Base-by-base conservation (phyloP, 176 grass and related monocot genomes). In the Avena atlantica region DNA sequence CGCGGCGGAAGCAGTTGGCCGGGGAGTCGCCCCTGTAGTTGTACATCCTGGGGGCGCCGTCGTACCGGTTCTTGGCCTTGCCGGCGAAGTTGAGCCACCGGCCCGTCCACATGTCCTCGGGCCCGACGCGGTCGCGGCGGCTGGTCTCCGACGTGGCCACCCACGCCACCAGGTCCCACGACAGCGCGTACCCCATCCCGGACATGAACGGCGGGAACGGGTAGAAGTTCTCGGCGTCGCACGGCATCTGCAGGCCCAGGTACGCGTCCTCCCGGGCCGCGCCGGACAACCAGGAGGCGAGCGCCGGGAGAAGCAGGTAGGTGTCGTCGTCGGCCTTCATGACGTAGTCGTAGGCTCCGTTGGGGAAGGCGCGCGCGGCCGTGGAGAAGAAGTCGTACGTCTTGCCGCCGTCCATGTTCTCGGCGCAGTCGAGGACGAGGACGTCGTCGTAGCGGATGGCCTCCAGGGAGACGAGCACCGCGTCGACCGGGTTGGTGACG, bases 261-360 rank as follows among this genome's bases (percentile, higher is more conserved):
- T 97, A 97, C 21, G 91, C 85, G 90, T 97, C 92, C 70, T 59
- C 36, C 60, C 90, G 63, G 2, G 90, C 80, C 36, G 87, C 87
- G 13, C 70, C 85, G 21, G 70, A n/a, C 37, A 97, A 34, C 16
- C 90, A 87, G 10, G 31, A 15, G 19, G 70, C 64, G 88, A 97
- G 76, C 23, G 87, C 79, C 14, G 78, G 19, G 1, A 94, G 94
- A 1, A 90, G 84, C 4, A 97, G 65, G 77, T 94, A 97, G 17
- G 90, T 92, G 86, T 97, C 92, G 84, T 97, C 94, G 78, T 94
- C 94, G 14, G 94, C 80, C 86, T 97, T 97, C 92, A 97, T 97
- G 71, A 94, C 90, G 78, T 83, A 97, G 86, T 97, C 90, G 70
- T 97, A 96, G 9, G 59, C 4, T 50, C 29, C 9, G 79, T 74